Evolutionary conservation across 1,284 basidiomycete species (phyloP).

Genomic region (Cutaneotrichosporon sp.): DNA sequence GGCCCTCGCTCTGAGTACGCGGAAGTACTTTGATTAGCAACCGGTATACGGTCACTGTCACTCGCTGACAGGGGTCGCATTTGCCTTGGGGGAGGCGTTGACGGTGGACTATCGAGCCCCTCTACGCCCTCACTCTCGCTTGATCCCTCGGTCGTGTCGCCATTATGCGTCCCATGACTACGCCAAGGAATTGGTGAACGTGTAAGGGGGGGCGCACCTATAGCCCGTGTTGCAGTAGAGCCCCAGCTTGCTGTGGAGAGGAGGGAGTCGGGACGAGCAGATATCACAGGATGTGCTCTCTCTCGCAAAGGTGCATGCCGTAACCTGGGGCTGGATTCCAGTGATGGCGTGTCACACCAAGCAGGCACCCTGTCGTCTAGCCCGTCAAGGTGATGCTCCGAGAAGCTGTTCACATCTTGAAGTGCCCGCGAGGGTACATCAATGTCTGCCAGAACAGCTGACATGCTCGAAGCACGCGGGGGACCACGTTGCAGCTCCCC

Average conservation of each 20-base stretch:
- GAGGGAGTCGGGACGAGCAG: background rate
- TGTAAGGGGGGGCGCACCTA: background rate
- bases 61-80: too few species aligned
- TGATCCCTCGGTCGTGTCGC: too few species aligned
- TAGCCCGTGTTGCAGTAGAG: background rate
- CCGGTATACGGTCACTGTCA: too few species aligned
- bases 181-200: background rate
- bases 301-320: background rate
- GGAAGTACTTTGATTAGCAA: too few species aligned
- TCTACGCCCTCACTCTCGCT: too few species aligned
- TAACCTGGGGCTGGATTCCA: background rate
- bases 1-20: too few species aligned
- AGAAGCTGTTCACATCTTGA: background rate
- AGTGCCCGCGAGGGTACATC: background rate
- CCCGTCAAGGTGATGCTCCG: too few species aligned
- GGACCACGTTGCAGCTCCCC: background rate
- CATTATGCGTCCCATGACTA: background rate
- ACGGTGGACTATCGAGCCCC: too few species aligned
- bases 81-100: too few species aligned
- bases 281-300: background rate
- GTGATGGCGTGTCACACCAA: background rate
- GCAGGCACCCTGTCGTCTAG: too few species aligned
- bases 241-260: constrained; percentile 2
- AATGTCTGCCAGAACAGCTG: background rate
- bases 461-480: background rate